Conservation (phyloP, 2,329 filamentous ascomycete genomes). For the Neofusicoccum sp. region DNA sequence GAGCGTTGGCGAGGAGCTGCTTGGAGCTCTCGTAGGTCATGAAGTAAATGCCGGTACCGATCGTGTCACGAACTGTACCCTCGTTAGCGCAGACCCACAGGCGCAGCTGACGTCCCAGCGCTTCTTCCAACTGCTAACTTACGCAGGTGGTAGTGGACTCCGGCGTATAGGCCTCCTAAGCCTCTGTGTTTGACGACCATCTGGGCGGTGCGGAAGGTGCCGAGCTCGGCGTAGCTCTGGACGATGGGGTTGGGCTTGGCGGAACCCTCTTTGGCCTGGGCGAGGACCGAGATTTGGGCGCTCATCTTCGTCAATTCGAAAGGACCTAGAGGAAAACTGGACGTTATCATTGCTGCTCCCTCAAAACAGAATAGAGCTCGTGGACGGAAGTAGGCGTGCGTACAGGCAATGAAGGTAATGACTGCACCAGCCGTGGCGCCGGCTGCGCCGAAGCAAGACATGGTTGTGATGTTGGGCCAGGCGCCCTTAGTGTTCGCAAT, state of each 20-base stretch:
- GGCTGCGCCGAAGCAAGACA: conserved; percentile 73
- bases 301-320: conserved; percentile 90
- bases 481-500: conserved; percentile 69
- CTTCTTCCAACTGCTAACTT: conserved; percentile 35
- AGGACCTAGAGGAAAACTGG: conserved; percentile 52
- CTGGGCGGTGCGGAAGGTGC: conserved; percentile 71
- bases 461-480: conserved; percentile 69
- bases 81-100: conserved; percentile 5
- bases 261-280: conserved; percentile 54
- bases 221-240: conserved; percentile 71
- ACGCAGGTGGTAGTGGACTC: conserved; percentile 76
- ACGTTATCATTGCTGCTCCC: conserved; percentile 17
- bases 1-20: conserved; percentile 73
- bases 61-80: conserved; percentile 70
- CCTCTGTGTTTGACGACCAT: conserved; percentile 76
- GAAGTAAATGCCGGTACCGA: conserved; percentile 83
- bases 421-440: conserved; percentile 76
- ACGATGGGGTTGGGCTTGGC: conserved; percentile 36
- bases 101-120: neutral
- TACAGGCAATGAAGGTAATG: conserved; percentile 76
- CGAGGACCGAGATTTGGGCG: conserved; percentile 78
- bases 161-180: conserved; percentile 72
- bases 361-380: neutral
- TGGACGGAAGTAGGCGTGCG: conserved; percentile 16
- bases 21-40: conserved; percentile 87